Base-by-base conservation (phyloP, 1,284 basidiomycete species). In the Cutaneotrichosporon dermatis region DNA sequence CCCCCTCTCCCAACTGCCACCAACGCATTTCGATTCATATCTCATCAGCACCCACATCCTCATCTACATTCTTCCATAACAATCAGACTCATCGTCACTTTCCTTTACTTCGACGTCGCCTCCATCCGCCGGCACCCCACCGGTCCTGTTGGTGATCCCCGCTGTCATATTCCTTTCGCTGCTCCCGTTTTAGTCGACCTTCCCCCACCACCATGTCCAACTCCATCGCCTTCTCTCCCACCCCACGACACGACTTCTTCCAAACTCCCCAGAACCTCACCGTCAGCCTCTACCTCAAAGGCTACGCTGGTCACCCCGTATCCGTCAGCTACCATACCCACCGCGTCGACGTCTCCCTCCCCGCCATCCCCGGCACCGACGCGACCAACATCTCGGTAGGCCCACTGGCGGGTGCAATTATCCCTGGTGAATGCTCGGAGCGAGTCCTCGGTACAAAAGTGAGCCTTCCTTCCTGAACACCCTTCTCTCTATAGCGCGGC, bases 381-480 rank as follows among this genome's bases (percentile, higher is more conserved):
- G 35, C 81, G 87, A 50, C 59, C 36, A 40, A 50, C 8, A 59
- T 80, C 57, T 66, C 58, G 5, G 59, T 79, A 25, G 83, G 88
- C 59, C 92, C 92, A 9, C 81, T 96, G 11, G 88, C 87, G 67
- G 89, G 88, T 51, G 85, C 86, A 73, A 90, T 96, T 67, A 83
- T 88, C 68, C 80, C 87, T 0, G 80, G 81, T 15, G 79, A 81
- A 61, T 85, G 85, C 67, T 81, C 82, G 25, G 88, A 81, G 75
- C 84, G 85, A 4, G 85, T 93, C 12, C 84, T 90, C 10, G 88
- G 87, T 67, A 86, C 91, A 65, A 96, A 96, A 76, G 83, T 94
- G 53, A 51, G 92, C 92, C 37, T 25, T 25, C 25, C 25, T 25
- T 25, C 25, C 25, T 25, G 25, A 25, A 25, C 25, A 25, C 25